Evolutionary conservation across 228 moss, liverwort and hornwort species (phyloP).

Genomic region (Sphagnum magellanicum): DNA sequence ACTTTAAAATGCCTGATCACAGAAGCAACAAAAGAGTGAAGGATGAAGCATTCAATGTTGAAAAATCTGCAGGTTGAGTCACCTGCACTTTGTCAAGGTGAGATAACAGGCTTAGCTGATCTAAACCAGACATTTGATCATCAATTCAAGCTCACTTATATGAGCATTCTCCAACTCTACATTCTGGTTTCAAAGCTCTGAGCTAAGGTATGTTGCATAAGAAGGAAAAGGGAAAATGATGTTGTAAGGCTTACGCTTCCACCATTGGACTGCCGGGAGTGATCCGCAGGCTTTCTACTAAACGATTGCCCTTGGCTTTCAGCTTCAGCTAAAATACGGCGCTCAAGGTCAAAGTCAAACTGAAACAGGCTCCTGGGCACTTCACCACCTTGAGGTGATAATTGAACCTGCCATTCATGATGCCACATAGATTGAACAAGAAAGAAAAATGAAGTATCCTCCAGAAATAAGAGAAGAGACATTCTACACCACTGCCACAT

Average conservation of each 20-base stretch:
- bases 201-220: background rate
- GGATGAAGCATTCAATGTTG: background rate
- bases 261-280: conserved; percentile 41
- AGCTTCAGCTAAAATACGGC: conserved; percentile 81
- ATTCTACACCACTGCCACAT: background rate
- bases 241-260: conserved; percentile 13
- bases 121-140: background rate
- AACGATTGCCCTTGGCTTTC: conserved; percentile 54
- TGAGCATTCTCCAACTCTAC: background rate
- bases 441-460: background rate
- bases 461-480: background rate
- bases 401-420: conserved; percentile 38
- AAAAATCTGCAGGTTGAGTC: background rate
- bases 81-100: no score
- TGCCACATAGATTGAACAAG: conserved; percentile 1
- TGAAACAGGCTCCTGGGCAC: conserved; percentile 81
- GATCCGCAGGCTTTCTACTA: conserved; percentile 13
- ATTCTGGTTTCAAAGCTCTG: background rate
- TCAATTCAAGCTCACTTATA: background rate
- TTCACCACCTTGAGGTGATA: conserved; percentile 65
- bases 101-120: no score
- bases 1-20: background rate
- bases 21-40: background rate
- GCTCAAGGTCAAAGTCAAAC: conserved; percentile 91
- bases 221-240: background rate